Evolutionary conservation across 164 flowering plant species (phyloP).

Genomic region (Sextonia rubra): DNA sequence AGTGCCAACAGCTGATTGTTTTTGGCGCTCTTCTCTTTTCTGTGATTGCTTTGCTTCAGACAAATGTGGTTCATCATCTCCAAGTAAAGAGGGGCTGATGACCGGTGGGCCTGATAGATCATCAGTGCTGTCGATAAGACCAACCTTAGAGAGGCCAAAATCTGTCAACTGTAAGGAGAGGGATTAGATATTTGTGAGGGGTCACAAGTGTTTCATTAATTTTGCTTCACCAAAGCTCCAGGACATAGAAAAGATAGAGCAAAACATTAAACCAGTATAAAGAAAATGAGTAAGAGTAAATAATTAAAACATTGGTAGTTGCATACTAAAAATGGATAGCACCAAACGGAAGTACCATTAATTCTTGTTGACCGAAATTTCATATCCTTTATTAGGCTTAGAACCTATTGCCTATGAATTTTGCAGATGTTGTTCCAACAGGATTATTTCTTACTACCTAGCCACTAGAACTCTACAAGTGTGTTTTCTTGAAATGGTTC

Average conservation of each 20-base stretch:
- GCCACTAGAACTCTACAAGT: no score
- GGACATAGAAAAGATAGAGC: neutral
- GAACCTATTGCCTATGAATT: no score
- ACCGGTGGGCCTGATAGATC: conserved; percentile 77
- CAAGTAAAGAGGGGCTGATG: conserved; percentile 35
- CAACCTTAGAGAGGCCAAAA: conserved; percentile 99
- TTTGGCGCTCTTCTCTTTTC: conserved; percentile 64
- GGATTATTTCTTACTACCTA: no score
- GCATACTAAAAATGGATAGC: no score
- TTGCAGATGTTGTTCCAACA: no score
- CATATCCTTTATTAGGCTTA: no score
- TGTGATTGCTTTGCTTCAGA: conserved; percentile 25
- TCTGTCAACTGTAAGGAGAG: conserved; percentile 93
- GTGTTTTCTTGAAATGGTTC: no score
- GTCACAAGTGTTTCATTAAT: neutral
- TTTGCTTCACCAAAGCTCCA: neutral
- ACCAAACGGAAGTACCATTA: no score
- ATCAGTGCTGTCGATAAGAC: conserved; percentile 93
- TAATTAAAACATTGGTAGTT: no score
- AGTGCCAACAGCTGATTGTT: conserved; percentile 90
- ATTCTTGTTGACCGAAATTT: no score
- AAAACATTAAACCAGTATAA: neutral
- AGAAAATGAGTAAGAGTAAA: neutral
- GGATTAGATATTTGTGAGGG: conserved; percentile 43
- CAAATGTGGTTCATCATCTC: conserved; percentile 44